These are phyloP conservation scores for Pseudocercospora eumusae DNA, from an alignment of 2,329 filamentous ascomycete species.

Conservation along the genomic window DNA sequence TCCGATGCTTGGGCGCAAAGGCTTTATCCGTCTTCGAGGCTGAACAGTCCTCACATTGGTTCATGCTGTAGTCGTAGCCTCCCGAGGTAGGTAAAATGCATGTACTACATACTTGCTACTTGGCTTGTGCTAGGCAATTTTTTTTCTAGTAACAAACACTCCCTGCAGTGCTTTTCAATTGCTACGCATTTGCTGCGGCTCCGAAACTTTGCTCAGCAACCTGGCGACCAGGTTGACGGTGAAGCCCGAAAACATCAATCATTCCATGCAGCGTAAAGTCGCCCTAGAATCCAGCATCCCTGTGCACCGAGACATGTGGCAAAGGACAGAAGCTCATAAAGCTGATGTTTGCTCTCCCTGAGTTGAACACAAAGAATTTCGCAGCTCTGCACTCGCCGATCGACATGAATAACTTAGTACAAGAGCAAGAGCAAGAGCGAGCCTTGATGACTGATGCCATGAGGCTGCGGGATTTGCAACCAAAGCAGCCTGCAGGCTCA, in stretches of 20 bases:
- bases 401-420: background rate
- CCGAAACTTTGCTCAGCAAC: background rate
- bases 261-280: background rate
- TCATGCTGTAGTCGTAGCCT: conserved; percentile 2
- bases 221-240: too few relatives aligned
- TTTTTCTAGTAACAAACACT: background rate
- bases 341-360: background rate
- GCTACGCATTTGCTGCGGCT: too few relatives aligned
- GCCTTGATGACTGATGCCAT: background rate
- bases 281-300: background rate
- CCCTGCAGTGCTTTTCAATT: background rate
- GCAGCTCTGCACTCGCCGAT: background rate
- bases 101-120: conserved; percentile 5
- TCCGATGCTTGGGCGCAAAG: background rate
- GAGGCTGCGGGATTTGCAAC: background rate
- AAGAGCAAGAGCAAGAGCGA: background rate
- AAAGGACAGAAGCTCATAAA: background rate
- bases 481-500: background rate
- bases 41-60: conserved; percentile 5
- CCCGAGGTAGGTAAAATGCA: conserved; percentile 10
- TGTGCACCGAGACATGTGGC: background rate
- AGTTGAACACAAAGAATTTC: background rate
- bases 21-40: background rate
- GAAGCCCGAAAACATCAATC: too few relatives aligned
- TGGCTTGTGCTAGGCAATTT: background rate